Percentiles rank a stretch among this genome's conserved stretches.
Conservation (phyloP, 139 green algal genomes). For the Micractinium sp. region DNA sequence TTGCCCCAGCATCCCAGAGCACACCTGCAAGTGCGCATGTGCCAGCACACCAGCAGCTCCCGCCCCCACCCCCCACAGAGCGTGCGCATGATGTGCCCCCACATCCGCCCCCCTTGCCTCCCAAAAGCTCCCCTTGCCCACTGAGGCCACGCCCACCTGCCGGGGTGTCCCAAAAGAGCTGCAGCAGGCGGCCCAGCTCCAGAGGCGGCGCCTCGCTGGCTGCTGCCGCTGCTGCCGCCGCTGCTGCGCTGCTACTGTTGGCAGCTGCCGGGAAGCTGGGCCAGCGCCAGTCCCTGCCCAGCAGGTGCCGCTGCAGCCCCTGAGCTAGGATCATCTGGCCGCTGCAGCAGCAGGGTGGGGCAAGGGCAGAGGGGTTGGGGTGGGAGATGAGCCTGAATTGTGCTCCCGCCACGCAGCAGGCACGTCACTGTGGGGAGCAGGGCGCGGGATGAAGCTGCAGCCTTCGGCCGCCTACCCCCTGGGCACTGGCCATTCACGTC, state of each 20-base stretch:
- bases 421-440: neutral
- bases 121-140: too few relatives aligned
- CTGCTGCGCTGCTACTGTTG: neutral
- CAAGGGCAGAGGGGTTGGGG: neutral
- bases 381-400: neutral
- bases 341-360: constrained; percentile 39
- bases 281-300: constrained; percentile 59
- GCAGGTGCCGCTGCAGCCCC: constrained; percentile 61
- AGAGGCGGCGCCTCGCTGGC: neutral
- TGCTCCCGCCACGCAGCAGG: neutral
- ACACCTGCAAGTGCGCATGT: too few relatives aligned
- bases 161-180: constrained; percentile 64
- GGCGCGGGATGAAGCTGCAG: too few relatives aligned
- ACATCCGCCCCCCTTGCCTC: too few relatives aligned
- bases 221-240: neutral
- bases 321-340: constrained; percentile 94
- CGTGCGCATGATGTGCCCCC: too few relatives aligned
- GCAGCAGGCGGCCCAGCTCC: constrained; percentile 56
- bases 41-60: neutral
- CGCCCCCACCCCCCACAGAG: too few relatives aligned
- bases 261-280: neutral
- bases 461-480: too few relatives aligned
- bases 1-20: too few relatives aligned
- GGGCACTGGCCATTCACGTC: too few relatives aligned
- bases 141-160: neutral